Percentiles rank a stretch among this genome's conserved stretches.
phyloP scores from a whole-genome alignment of 225 moss, liverwort and hornwort genomes.

The Physcomitrellopsis africana region DNA sequence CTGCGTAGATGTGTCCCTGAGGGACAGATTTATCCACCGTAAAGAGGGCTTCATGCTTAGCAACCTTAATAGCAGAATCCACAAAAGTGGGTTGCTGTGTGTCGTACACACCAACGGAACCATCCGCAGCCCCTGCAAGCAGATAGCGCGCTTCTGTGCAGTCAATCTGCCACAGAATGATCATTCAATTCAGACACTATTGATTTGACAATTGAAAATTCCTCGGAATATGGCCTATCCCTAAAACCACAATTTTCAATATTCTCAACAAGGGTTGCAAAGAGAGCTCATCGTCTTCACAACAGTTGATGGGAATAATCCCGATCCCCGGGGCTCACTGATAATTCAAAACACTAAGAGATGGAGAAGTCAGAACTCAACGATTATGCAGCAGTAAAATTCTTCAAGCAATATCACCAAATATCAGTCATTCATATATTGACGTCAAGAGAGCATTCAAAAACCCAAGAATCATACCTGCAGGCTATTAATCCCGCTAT shows the following conservation, averaged over 20 bases:
- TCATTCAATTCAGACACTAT: background rate
- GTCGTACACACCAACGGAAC: conserved; percentile 85
- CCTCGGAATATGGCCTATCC: no score
- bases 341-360: background rate
- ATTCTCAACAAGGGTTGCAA: no score
- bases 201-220: background rate
- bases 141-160: conserved; percentile 83
- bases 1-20: conserved; percentile 76
- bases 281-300: background rate
- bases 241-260: no score
- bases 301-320: background rate
- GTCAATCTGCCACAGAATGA: conserved; percentile 67
- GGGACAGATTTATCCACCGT: conserved; percentile 69
- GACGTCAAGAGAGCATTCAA: background rate
- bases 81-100: conserved; percentile 61
- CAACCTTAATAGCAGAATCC: conserved; percentile 52
- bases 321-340: background rate
- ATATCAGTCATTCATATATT: background rate
- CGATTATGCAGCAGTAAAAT: background rate
- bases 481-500: conserved; percentile 85
- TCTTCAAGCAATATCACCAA: background rate
- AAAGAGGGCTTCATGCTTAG: conserved; percentile 80
- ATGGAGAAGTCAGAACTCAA: conserved; percentile 14
- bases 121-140: conserved; percentile 85
- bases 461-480: conserved; percentile 51